These are phyloP conservation scores for Parastagonospora nodorum DNA, from an alignment of 2,329 filamentous ascomycete genomes.

Conservation along the genomic window DNA sequence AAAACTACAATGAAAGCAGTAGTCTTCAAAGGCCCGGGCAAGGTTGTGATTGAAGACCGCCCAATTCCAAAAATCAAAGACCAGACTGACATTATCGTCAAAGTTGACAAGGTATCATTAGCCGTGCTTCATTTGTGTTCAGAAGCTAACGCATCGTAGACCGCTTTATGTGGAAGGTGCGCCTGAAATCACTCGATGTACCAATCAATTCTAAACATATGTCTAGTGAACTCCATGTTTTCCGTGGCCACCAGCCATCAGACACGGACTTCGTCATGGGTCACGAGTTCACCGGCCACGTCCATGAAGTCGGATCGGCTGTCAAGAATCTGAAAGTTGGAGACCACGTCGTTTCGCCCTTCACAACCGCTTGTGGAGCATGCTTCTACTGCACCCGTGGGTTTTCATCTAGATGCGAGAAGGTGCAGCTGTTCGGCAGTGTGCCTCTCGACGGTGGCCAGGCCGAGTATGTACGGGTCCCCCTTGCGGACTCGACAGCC, in stretches of 20 bases:
- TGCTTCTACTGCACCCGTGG: constrained; percentile 87
- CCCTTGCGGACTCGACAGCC: constrained; percentile 79
- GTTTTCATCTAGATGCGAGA: constrained; percentile 76
- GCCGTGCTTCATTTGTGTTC: neutral
- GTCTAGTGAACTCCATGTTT: constrained; percentile 80
- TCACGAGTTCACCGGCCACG: constrained; percentile 83
- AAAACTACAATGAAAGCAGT: constrained; percentile 77
- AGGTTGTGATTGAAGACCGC: constrained; percentile 77
- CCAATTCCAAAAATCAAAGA: constrained; percentile 77
- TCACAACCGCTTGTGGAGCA: constrained; percentile 65
- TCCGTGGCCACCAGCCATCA: constrained; percentile 77
- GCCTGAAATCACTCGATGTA: no score
- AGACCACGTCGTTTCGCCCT: constrained; percentile 81
- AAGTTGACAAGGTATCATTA: constrained; percentile 65
- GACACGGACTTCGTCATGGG: constrained; percentile 71
- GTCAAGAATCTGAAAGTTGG: constrained; percentile 74
- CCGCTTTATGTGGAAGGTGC: constrained; percentile 87
- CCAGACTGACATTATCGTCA: constrained; percentile 77
- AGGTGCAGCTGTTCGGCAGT: constrained; percentile 73
- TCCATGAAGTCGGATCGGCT: constrained; percentile 68
- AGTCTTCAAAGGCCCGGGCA: constrained; percentile 78
- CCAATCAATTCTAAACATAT: constrained; percentile 8
- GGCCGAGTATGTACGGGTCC: constrained; percentile 76
- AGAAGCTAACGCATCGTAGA: constrained; percentile 41
- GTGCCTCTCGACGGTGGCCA: constrained; percentile 74